Evolutionary conservation across 768 basidiomycete species (phyloP), one percentile per base, ranked within the genome.

Genomic region (Clitopilus passeckerianus): DNA sequence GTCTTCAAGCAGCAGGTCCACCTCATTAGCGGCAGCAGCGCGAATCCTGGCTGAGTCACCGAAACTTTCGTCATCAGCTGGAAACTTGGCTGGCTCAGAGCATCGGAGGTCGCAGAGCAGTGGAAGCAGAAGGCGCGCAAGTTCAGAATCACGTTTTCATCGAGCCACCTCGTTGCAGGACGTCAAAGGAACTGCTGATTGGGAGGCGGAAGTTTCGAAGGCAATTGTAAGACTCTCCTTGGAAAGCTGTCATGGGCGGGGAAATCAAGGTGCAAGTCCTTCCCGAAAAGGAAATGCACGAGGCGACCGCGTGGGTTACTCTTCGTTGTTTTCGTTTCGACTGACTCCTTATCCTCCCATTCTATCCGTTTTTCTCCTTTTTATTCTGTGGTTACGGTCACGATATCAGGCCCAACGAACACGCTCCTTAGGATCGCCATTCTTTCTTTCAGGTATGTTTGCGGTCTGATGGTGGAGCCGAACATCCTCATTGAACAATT

Each of bases 131-230:
- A 73, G 85, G 65, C 76, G 84, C 50, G 71, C 73, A 50, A 86
- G 85, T 63, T 84, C 86, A 24, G 84, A 86, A 55, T 85, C 81
- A 72, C 83, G 75, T 53, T 75, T 83, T 16, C 67, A 75, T 57
- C 79, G 81, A 64, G 85, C 81, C 35, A 66, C 72, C 24, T 71
- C 66, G 24, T 61, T 67, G 24, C 63, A 67, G 16, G 57, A 69
- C 34, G 62, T 60, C 56, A 71, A 66, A 9, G 74, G 66, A 14
- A 69, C 71, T 43, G 75, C 75, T 34, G 75, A 72, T 27, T 87
- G 86, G 86, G 82, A 84, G 58, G 82, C 82, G 4, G 76, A 80
- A 57, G 81, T 86, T 18, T 82, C 85, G 44, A 79, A 77, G 60
- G 80, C 84, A 63, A 80, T 86, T 58, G 64, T 86, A 37, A 72